These are phyloP conservation scores for Centella asiatica DNA, from an alignment of 129 eudicot genomes.

Conservation along the genomic window DNA sequence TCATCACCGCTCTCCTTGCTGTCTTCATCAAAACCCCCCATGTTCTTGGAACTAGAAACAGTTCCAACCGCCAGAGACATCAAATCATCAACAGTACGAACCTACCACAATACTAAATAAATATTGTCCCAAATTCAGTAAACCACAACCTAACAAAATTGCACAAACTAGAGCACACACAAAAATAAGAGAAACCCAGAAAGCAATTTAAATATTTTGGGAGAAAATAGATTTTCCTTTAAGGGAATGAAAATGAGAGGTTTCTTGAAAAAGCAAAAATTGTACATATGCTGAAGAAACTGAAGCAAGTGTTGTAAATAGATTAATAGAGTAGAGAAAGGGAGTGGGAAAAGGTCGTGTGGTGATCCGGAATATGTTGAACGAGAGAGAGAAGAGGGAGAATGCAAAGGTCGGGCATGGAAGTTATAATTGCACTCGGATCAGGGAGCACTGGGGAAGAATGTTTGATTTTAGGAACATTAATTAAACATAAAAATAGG, in stretches of 20 bases:
- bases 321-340: conserved; percentile 11
- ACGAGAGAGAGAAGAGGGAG: conserved; percentile 7
- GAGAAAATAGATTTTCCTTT: not conserved
- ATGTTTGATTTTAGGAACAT: not conserved
- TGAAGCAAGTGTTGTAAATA: conserved; percentile 3
- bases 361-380: conserved; percentile 38
- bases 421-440: conserved; percentile 1
- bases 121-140: no score
- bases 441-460: not conserved
- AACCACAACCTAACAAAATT: not conserved
- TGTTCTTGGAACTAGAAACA: conserved; percentile 33
- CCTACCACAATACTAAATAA: conserved; percentile 9
- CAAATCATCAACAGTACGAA: conserved; percentile 14
- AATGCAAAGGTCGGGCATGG: conserved; percentile 3
- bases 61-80: conserved; percentile 31
- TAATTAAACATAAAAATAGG: no score
- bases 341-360: conserved; percentile 24
- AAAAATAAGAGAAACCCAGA: conserved; percentile 3
- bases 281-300: not conserved
- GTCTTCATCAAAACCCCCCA: conserved; percentile 38
- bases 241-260: not conserved
- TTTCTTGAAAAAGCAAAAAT: not conserved
- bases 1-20: conserved; percentile 41
- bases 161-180: not conserved
- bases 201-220: not conserved